Evolutionary conservation across 352 stramenopile species (phyloP).

Genomic region (Pythium brassicae): DNA sequence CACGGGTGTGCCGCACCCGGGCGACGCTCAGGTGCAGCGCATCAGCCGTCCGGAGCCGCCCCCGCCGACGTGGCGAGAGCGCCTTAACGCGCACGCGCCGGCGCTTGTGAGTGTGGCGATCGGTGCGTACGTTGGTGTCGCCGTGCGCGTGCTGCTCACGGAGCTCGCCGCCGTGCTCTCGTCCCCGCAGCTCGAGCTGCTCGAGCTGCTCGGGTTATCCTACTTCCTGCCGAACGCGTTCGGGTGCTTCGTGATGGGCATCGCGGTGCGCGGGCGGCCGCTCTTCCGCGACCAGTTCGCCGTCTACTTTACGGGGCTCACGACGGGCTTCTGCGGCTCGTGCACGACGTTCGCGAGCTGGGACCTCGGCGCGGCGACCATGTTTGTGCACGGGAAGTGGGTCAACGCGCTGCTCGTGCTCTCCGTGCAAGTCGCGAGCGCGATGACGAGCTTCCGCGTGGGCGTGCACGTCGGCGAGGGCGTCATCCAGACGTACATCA

Average conservation of each 20-base stretch:
- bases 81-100: constrained; percentile 28
- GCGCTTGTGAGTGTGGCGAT: constrained; percentile 32
- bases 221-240: constrained; percentile 57
- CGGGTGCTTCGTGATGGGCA: constrained; percentile 65
- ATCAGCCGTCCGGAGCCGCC: neutral
- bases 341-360: constrained; percentile 67
- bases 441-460: constrained; percentile 34
- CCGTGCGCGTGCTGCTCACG: constrained; percentile 39
- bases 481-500: constrained; percentile 33
- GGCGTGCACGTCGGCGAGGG: constrained; percentile 43
- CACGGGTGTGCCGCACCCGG: constrained; percentile 5
- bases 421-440: constrained; percentile 38
- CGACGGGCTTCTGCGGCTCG: constrained; percentile 64
- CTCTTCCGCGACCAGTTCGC: constrained; percentile 42
- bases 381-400: constrained; percentile 49
- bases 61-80: constrained; percentile 2
- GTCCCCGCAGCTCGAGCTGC: constrained; percentile 32
- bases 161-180: constrained; percentile 37
- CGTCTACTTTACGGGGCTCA: constrained; percentile 45
- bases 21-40: neutral
- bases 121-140: constrained; percentile 47
- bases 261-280: constrained; percentile 35
- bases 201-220: constrained; percentile 44
- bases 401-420: constrained; percentile 45
- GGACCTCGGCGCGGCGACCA: constrained; percentile 39